These are phyloP conservation scores for Aspergillus ochraceus DNA, from an alignment of 2,329 filamentous ascomycete species.

Conservation along the genomic window DNA sequence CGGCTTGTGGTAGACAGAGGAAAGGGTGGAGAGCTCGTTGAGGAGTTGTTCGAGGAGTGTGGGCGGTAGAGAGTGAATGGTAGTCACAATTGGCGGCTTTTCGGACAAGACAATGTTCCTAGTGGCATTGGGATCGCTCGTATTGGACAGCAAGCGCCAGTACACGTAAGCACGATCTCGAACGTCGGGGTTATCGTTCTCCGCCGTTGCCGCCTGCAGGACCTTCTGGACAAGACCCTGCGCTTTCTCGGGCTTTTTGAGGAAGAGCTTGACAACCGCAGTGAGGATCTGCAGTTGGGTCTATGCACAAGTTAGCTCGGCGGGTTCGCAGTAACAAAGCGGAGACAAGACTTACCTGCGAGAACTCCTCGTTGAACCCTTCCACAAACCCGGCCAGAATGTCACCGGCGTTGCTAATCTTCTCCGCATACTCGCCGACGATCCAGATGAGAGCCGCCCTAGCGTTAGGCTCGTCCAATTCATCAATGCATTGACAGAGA, in stretches of 20 bases:
- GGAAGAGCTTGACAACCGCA: constrained; percentile 92
- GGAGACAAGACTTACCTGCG: constrained; percentile 63
- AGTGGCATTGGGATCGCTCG: constrained; percentile 81
- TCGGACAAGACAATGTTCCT: constrained; percentile 93
- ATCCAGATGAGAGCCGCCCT: constrained; percentile 96
- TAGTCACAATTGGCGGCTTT: constrained; percentile 91
- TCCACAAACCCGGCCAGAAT: constrained; percentile 91
- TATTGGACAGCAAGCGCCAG: constrained; percentile 84
- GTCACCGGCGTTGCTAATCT: constrained; percentile 97
- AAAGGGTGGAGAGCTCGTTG: constrained; percentile 85
- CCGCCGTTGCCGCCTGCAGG: constrained; percentile 84
- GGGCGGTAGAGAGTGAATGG: constrained; percentile 84
- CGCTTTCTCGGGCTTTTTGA: constrained; percentile 92
- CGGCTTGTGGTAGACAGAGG: constrained; percentile 97
- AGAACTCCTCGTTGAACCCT: constrained; percentile 93
- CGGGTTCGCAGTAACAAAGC: neutral
- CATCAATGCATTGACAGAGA: constrained; percentile 93
- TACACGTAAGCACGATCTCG: constrained; percentile 97
- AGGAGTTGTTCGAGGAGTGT: constrained; percentile 87
- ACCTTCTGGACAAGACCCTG: constrained; percentile 93
- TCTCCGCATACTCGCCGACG: constrained; percentile 97
- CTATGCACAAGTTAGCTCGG: constrained; percentile 49
- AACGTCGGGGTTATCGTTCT: constrained; percentile 97
- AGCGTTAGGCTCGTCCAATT: constrained; percentile 90
- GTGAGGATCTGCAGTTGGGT: constrained; percentile 98